A percentile compares a stretch with the other conserved stretches of the same genome.
Conservation (phyloP, 768 basidiomycete genomes). For the Tremella mesenterica region DNA sequence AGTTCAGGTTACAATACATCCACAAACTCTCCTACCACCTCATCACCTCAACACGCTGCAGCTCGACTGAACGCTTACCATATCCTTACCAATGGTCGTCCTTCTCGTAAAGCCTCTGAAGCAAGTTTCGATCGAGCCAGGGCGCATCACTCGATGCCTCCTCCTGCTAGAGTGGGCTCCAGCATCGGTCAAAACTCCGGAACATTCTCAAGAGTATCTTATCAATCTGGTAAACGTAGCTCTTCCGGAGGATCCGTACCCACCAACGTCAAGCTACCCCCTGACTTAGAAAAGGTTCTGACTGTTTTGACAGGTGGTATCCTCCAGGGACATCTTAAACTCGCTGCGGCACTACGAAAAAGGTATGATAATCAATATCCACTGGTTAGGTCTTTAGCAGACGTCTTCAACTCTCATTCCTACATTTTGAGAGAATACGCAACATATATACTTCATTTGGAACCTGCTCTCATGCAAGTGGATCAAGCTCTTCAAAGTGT, state of each 20-base stretch:
- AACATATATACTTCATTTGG: slow-evolving; percentile 86
- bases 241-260: not conserved
- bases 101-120: slow-evolving; percentile 19
- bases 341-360: slow-evolving; percentile 75
- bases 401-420: slow-evolving; percentile 89
- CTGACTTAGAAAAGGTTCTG: slow-evolving; percentile 73
- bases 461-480: slow-evolving; percentile 77
- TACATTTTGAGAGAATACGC: slow-evolving; percentile 91
- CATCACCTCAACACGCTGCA: slow-evolving; percentile 1
- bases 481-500: slow-evolving; percentile 61
- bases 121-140: slow-evolving; percentile 7
- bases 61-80: slow-evolving; percentile 33
- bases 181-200: not conserved
- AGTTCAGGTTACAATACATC: not conserved
- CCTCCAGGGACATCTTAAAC: slow-evolving; percentile 74
- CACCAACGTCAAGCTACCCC: slow-evolving; percentile 52
- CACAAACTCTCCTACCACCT: slow-evolving; percentile 5
- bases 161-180: slow-evolving; percentile 13
- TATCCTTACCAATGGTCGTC: slow-evolving; percentile 33
- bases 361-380: slow-evolving; percentile 95
- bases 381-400: slow-evolving; percentile 80
- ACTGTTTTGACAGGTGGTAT: slow-evolving; percentile 80
- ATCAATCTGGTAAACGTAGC: slow-evolving; percentile 7
- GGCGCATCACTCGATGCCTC: slow-evolving; percentile 40
- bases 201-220: slow-evolving; percentile 15